phyloP scores from a whole-genome alignment of 371 early-diverging fungal genomes.

The Apophysomyces sp. region DNA sequence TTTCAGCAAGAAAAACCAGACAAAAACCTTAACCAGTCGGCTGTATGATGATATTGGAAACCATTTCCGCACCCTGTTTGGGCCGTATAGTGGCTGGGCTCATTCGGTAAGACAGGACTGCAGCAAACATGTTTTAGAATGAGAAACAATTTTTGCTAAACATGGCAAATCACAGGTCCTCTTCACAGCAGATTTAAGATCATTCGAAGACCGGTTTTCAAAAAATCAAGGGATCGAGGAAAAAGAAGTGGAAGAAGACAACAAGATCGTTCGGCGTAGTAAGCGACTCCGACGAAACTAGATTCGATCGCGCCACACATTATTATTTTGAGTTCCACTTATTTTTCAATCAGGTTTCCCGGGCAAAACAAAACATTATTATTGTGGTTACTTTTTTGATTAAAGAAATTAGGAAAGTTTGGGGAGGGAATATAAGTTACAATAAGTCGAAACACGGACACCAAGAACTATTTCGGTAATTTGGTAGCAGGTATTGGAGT shows the following conservation, averaged over 20 bases:
- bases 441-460: neutral
- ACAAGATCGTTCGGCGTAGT: neutral
- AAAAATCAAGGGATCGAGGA: neutral
- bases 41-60: constrained; percentile 74
- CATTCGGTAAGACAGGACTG: constrained; percentile 64
- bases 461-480: neutral
- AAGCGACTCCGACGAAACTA: constrained; percentile 5
- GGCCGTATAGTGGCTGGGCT: constrained; percentile 90
- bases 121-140: neutral
- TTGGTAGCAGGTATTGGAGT: neutral
- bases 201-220: constrained; percentile 20
- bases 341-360: no score
- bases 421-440: neutral
- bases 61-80: constrained; percentile 78
- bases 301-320: neutral
- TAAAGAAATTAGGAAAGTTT: neutral
- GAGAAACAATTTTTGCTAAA: neutral
- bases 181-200: constrained; percentile 56
- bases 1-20: constrained; percentile 38
- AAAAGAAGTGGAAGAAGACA: neutral
- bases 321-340: no score
- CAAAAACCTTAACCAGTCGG: constrained; percentile 66
- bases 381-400: neutral
- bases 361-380: neutral
- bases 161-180: constrained; percentile 27